A percentile compares a stretch with the other conserved stretches of the same genome.
Evolutionary conservation across 345 rosid genomes (phyloP).

Genomic region (Salix dunnii): DNA sequence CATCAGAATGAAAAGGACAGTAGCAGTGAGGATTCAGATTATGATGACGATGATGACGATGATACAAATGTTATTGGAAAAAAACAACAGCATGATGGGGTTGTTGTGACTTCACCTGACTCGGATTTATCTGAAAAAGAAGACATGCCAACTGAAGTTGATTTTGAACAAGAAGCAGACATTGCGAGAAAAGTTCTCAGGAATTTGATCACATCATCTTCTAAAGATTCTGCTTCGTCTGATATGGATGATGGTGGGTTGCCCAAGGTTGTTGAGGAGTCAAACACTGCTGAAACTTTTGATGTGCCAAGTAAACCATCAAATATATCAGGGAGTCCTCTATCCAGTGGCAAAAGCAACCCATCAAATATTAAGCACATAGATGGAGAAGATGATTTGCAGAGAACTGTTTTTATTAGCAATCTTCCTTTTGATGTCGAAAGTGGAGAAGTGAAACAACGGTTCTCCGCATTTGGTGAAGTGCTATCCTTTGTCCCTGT

Average conservation of each 20-base stretch:
- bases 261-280: slow-evolving; percentile 25
- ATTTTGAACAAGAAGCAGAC: slow-evolving; percentile 77
- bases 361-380: slow-evolving; percentile 29
- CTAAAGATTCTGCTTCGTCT: slow-evolving; percentile 37
- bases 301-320: slow-evolving; percentile 20
- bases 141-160: slow-evolving; percentile 33
- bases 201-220: slow-evolving; percentile 49
- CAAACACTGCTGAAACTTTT: slow-evolving; percentile 23
- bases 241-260: slow-evolving; percentile 29
- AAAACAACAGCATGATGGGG: slow-evolving; percentile 22
- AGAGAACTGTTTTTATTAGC: slow-evolving; percentile 68
- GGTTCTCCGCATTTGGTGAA: slow-evolving; percentile 72
- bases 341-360: slow-evolving; percentile 38
- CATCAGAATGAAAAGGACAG: slow-evolving; percentile 38
- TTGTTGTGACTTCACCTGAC: slow-evolving; percentile 21
- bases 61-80: slow-evolving; percentile 4
- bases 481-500: slow-evolving; percentile 70
- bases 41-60: slow-evolving; percentile 32
- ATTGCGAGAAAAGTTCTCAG: slow-evolving; percentile 69
- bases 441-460: slow-evolving; percentile 65
- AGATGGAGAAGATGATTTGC: slow-evolving; percentile 57
- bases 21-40: slow-evolving; percentile 58
- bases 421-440: slow-evolving; percentile 80
- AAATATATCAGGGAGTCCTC: slow-evolving; percentile 24
- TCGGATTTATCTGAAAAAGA: slow-evolving; percentile 30